Evolutionary conservation across 1,139 yeast species (phyloP).

Genomic region (Yamadazyma sp.): DNA sequence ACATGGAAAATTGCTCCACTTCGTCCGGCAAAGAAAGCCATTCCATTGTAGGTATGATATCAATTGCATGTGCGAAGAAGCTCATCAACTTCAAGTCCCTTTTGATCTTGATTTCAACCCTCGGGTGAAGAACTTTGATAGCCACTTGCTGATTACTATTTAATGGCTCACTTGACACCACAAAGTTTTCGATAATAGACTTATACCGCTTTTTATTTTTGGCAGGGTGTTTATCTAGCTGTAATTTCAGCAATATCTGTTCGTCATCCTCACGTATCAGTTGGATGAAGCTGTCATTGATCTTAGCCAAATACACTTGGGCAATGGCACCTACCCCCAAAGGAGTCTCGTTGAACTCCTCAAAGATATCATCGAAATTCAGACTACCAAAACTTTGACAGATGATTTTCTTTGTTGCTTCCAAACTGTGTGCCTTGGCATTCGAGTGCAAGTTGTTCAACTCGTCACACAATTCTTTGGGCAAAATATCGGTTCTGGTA

Average conservation of each 20-base stretch:
- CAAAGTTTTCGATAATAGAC: conserved; percentile 34
- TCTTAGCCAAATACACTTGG: conserved; percentile 81
- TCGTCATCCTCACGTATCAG: conserved; percentile 32
- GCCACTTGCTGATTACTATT: conserved; percentile 68
- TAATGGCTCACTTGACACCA: conserved; percentile 38
- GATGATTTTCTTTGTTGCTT: conserved; percentile 58
- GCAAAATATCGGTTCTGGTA: conserved; percentile 92
- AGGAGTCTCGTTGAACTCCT: conserved; percentile 72
- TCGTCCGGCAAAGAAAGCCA: conserved; percentile 96
- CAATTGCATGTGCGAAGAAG: conserved; percentile 69
- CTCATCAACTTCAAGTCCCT: conserved; percentile 85
- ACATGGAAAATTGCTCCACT: conserved; percentile 78
- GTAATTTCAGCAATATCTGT: conserved; percentile 18
- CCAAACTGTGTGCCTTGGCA: conserved; percentile 70
- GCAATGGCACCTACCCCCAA: conserved; percentile 98
- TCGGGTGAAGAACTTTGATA: conserved; percentile 89
- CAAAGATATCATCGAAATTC: conserved; percentile 75
- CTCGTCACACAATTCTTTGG: conserved; percentile 75
- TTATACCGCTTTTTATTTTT: conserved; percentile 11
- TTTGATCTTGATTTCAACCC: conserved; percentile 66
- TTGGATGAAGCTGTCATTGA: conserved; percentile 47
- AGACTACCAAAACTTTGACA: conserved; percentile 58
- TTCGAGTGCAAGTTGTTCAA: conserved; percentile 78
- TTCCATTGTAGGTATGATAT: conserved; percentile 88
- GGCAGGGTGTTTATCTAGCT: conserved; percentile 10